Conservation (phyloP, 202 grass and related monocot species). For the Schoenoplectus triqueter region DNA sequence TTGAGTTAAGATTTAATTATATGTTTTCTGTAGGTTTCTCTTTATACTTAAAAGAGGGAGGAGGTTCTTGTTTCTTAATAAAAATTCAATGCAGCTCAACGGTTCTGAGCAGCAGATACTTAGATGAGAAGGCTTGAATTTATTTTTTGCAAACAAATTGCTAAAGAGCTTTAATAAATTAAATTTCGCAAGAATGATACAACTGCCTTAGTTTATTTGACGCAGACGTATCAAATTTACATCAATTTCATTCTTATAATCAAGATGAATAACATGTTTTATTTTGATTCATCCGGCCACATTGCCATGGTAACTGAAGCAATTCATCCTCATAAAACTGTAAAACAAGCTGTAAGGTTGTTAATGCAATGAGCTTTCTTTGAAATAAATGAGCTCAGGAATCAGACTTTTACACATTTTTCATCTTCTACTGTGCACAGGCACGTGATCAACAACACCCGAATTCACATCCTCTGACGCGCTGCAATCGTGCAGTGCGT, state of each 20-base stretch:
- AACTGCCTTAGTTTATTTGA: not conserved
- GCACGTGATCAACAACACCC: not conserved
- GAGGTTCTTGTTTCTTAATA: conserved; percentile 14
- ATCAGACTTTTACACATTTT: not conserved
- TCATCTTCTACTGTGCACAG: not conserved
- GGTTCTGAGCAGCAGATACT: not conserved
- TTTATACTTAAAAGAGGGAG: conserved; percentile 3
- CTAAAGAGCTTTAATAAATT: not conserved
- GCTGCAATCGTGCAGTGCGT: too few species aligned
- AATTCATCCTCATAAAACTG: not conserved
- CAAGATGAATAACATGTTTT: not conserved
- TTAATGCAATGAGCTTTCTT: not conserved
- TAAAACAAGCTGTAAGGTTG: not conserved
- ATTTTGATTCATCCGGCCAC: too few species aligned
- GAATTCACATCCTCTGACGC: too few species aligned
- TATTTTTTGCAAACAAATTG: not conserved
- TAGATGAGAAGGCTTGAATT: not conserved
- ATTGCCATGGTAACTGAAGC: not conserved
- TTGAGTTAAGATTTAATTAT: not conserved
- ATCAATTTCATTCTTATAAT: not conserved
- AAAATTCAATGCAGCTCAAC: not conserved
- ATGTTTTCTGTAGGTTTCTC: conserved; percentile 5
- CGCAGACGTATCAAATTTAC: not conserved
- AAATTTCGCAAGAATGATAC: not conserved
- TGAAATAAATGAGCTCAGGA: not conserved